A percentile compares a stretch with the other conserved stretches of the same genome.
phyloP scores from a whole-genome alignment of 441 rosid species.

The Croton setiger region DNA sequence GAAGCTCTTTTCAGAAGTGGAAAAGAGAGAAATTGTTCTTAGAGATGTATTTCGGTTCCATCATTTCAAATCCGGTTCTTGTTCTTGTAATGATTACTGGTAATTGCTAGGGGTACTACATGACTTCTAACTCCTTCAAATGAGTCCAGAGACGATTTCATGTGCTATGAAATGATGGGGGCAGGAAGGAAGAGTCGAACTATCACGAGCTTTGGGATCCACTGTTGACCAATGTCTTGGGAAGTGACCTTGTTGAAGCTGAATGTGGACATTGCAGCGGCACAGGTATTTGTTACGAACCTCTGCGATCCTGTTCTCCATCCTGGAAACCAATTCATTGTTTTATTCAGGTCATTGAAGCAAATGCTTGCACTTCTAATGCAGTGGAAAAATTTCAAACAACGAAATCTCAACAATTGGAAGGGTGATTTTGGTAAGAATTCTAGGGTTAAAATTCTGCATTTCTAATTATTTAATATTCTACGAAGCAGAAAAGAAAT shows the following conservation, averaged over 20 bases:
- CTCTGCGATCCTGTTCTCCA: neutral
- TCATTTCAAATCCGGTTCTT: slow-evolving; percentile 17
- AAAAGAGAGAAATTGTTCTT: slow-evolving; percentile 17
- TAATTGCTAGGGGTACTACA: neutral
- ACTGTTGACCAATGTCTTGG: neutral
- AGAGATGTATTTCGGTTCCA: slow-evolving; percentile 20
- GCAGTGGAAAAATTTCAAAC: no score
- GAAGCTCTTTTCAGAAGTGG: slow-evolving; percentile 19
- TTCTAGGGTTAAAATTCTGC: no score
- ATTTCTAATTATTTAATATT: no score
- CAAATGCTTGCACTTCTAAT: neutral
- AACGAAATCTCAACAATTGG: no score
- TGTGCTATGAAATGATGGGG: neutral
- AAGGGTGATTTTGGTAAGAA: no score
- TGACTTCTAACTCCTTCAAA: neutral
- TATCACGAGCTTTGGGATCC: neutral
- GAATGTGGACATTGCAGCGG: neutral
- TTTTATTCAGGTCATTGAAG: neutral
- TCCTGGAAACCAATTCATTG: neutral
- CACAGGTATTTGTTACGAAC: neutral
- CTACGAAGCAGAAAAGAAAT: no score
- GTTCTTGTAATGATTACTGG: slow-evolving; percentile 17
- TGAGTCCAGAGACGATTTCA: neutral
- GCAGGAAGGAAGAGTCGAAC: neutral
- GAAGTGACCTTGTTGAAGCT: neutral